A percentile compares a stretch with the other conserved stretches of the same genome.
Evolutionary conservation across 2,329 filamentous ascomycete genomes (phyloP).

Genomic region (Monosporascus sp.): DNA sequence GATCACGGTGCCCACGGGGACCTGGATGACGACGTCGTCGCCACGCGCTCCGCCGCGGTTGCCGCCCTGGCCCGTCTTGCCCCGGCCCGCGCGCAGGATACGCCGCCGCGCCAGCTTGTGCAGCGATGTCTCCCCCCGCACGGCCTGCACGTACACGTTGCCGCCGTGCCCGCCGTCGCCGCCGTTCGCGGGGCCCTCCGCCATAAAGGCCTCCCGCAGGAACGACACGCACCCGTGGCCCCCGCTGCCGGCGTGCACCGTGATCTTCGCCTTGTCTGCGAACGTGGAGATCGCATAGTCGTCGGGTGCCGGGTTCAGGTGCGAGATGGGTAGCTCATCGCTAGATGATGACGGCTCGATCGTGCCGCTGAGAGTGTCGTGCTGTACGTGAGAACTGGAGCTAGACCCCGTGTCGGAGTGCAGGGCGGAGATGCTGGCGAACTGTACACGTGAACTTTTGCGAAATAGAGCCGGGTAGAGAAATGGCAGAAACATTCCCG

Average conservation of each 20-base stretch:
- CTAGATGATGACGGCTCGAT: conserved; percentile 23
- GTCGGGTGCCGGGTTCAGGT: conserved; percentile 74
- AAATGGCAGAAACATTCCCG: conserved; percentile 39
- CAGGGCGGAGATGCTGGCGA: conserved; percentile 19
- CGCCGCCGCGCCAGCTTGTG: conserved; percentile 82
- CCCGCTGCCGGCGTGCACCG: conserved; percentile 71
- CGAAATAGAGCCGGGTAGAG: conserved; percentile 44
- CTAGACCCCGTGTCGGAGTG: conserved; percentile 6
- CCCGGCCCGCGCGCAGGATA: conserved; percentile 66
- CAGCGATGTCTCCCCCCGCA: conserved; percentile 83
- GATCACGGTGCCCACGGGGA: conserved; percentile 88
- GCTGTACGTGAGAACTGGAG: conserved; percentile 12
- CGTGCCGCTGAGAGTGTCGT: conserved; percentile 11
- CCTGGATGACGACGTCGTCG: conserved; percentile 80
- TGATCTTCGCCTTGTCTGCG: conserved; percentile 76
- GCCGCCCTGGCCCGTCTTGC: conserved; percentile 74
- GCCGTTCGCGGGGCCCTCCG: conserved; percentile 86
- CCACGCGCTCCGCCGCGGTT: conserved; percentile 71
- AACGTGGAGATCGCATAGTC: conserved; percentile 83
- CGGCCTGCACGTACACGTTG: conserved; percentile 89
- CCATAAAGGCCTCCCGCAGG: conserved; percentile 81
- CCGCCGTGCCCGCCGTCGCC: conserved; percentile 91
- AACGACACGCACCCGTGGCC: conserved; percentile 95
- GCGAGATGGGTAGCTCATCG: conserved; percentile 41
- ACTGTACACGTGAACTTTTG: conserved; percentile 17